phyloP scores from a whole-genome alignment of 257 asterid species.

The Salvia miltiorrhiza region DNA sequence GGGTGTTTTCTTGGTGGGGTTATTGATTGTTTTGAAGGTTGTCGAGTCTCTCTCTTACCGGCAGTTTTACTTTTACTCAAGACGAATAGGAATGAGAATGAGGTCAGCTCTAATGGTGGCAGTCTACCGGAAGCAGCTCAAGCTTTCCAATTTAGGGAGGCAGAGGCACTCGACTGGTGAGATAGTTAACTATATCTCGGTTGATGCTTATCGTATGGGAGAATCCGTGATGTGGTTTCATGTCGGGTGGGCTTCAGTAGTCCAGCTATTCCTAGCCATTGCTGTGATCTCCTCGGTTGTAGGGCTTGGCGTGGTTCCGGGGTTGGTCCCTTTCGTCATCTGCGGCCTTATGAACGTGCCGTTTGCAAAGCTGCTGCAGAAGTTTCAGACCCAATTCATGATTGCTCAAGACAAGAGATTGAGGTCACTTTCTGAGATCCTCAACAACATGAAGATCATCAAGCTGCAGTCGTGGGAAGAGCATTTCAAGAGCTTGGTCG shows the following conservation, averaged over 20 bases:
- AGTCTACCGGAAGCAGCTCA: conserved; percentile 59
- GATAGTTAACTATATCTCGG: conserved; percentile 66
- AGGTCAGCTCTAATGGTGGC: conserved; percentile 75
- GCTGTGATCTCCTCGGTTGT: conserved; percentile 47
- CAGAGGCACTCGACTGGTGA: conserved; percentile 66
- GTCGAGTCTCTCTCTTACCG: conserved; percentile 53
- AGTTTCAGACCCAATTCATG: conserved; percentile 67
- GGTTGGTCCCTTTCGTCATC: conserved; percentile 50
- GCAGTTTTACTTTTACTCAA: conserved; percentile 58
- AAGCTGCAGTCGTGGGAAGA: conserved; percentile 84
- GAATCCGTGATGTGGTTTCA: conserved; percentile 68
- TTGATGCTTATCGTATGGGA: conserved; percentile 81
- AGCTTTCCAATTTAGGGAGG: conserved; percentile 53
- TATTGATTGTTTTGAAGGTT: conserved; percentile 44
- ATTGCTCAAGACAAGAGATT: conserved; percentile 58
- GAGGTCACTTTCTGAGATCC: conserved; percentile 62
- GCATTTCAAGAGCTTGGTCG: conserved; percentile 52
- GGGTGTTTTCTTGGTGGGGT: conserved; percentile 47
- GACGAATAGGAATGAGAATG: conserved; percentile 64
- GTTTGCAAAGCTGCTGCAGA: conserved; percentile 57
- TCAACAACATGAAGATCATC: conserved; percentile 72
- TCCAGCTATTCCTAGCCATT: conserved; percentile 43
- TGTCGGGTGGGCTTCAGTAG: conserved; percentile 41
- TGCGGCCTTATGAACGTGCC: conserved; percentile 64
- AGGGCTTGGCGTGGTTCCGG: conserved; percentile 71